Conservation (phyloP, 208 protist species). For the Herpetomonas muscarum region DNA sequence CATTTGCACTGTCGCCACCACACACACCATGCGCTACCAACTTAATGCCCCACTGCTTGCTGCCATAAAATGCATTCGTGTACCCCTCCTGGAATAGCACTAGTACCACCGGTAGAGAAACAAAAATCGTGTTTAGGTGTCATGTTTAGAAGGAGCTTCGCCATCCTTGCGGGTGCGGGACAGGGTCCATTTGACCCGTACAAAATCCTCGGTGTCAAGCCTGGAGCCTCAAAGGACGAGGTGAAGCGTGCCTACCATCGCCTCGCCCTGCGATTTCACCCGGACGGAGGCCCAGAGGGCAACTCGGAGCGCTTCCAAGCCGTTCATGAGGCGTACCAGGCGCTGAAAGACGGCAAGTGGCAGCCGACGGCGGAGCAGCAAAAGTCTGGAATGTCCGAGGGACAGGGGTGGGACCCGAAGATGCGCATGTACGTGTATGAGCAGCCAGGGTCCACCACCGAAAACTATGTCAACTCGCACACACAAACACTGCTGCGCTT, state of each 20-base stretch:
- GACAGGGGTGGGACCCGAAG: slow-evolving; percentile 40
- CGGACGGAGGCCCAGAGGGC: slow-evolving; percentile 70
- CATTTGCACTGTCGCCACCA: no score
- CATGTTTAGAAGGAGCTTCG: slow-evolving; percentile 30
- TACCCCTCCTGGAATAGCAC: no score
- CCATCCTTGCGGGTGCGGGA: slow-evolving; percentile 26
- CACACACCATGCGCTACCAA: no score
- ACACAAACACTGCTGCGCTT: slow-evolving; percentile 47
- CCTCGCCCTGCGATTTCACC: slow-evolving; percentile 71
- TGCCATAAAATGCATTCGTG: no score
- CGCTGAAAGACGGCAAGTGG: slow-evolving; percentile 62
- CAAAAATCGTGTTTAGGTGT: no score
- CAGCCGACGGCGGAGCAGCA: slow-evolving; percentile 10
- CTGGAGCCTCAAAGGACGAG: slow-evolving; percentile 53
- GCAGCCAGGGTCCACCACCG: slow-evolving; percentile 67
- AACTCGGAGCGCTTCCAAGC: slow-evolving; percentile 62
- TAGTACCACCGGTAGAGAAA: no score
- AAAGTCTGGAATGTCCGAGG: background rate
- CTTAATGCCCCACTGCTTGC: no score
- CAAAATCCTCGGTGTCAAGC: slow-evolving; percentile 69
- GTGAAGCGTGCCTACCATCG: slow-evolving; percentile 68
- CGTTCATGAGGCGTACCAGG: slow-evolving; percentile 82
- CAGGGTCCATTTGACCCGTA: slow-evolving; percentile 77
- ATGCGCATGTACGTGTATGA: slow-evolving; percentile 79
- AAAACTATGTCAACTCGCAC: slow-evolving; percentile 60